Base-by-base conservation (phyloP, 176 grass and related monocot species). In the Pharus latifolius region DNA sequence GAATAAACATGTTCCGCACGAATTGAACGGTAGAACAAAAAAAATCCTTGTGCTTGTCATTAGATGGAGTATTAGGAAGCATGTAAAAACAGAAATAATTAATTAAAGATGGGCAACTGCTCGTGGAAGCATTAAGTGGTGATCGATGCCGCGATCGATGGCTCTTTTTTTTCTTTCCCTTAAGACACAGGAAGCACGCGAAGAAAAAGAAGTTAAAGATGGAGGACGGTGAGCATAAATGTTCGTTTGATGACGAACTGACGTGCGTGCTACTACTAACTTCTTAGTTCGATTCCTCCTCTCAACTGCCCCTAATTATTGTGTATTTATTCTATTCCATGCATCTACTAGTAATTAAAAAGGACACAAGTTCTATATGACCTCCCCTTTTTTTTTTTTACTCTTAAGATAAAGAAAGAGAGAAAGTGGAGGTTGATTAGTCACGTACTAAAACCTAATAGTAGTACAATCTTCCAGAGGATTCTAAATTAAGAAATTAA, bases 261-360 rank as follows among this genome's bases (percentile, higher is more conserved):
- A 43, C 38, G 61, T 67, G 49, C 61, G 40, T 56, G 74, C 50
- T 77, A 77, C n/a, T n/a, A n/a, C n/a, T n/a, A n/a, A n/a, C n/a
- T n/a, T n/a, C n/a, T n/a, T n/a, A 57, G 29, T 38, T 7, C 10
- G 62, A 59, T 68, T 49, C 63, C 63, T 58, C 63, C 51, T 26
- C 75, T 68, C 75, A 78, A 78, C 75, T 49, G 75, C 15, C 53
- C 75, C 75, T 59, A 58, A 34, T 78, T 55, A 64, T 77, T 65
- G 74, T 8, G 35, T 16, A 54, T 67, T 65, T 67, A 55, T 77
- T 67, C 74, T 7, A 77, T 30, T 52, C 46, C 47, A 53, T 42
- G 59, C 45, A 41, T 63, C 60, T 3, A 42, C 35, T 63, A 37
- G 32, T 33, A 62, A 40, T 62, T 46, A 64, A 65, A 23, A 46